Evolutionary conservation across 805 yeast species (phyloP).

Genomic region (Candida koratica): DNA sequence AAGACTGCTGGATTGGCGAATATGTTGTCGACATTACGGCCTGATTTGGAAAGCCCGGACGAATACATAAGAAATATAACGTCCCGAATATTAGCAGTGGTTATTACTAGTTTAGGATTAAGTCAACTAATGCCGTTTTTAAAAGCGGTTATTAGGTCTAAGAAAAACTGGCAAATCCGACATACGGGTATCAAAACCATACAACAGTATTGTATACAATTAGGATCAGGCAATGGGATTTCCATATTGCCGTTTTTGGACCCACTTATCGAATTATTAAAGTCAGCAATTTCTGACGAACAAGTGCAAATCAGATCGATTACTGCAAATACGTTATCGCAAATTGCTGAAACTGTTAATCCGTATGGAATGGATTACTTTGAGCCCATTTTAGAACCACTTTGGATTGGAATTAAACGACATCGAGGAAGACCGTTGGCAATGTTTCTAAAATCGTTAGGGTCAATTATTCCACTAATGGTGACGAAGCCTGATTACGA

Average conservation of each 20-base stretch:
- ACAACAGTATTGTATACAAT: slow-evolving; percentile 65
- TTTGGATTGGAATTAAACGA: slow-evolving; percentile 74
- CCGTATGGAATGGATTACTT: slow-evolving; percentile 93
- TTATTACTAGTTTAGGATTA: slow-evolving; percentile 75
- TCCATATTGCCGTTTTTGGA: slow-evolving; percentile 65
- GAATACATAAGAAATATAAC: slow-evolving; percentile 76
- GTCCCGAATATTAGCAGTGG: slow-evolving; percentile 78
- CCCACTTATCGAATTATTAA: slow-evolving; percentile 59
- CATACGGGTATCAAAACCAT: slow-evolving; percentile 77
- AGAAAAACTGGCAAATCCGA: slow-evolving; percentile 75
- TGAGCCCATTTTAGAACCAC: slow-evolving; percentile 65
- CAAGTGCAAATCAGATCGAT: slow-evolving; percentile 62
- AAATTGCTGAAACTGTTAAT: slow-evolving; percentile 72
- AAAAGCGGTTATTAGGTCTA: slow-evolving; percentile 71
- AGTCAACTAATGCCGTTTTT: slow-evolving; percentile 72
- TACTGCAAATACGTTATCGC: slow-evolving; percentile 68
- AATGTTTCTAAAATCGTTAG: slow-evolving; percentile 72
- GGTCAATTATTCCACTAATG: slow-evolving; percentile 81
- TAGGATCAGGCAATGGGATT: slow-evolving; percentile 58
- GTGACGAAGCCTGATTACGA: slow-evolving; percentile 46
- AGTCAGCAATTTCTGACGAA: slow-evolving; percentile 60
- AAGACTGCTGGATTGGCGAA: slow-evolving; percentile 79
- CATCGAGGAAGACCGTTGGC: slow-evolving; percentile 79
- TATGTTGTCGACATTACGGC: slow-evolving; percentile 73
- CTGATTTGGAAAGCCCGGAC: slow-evolving; percentile 78